phyloP scores from a whole-genome alignment of 2,329 filamentous ascomycete species.

The Neonectria hederae region DNA sequence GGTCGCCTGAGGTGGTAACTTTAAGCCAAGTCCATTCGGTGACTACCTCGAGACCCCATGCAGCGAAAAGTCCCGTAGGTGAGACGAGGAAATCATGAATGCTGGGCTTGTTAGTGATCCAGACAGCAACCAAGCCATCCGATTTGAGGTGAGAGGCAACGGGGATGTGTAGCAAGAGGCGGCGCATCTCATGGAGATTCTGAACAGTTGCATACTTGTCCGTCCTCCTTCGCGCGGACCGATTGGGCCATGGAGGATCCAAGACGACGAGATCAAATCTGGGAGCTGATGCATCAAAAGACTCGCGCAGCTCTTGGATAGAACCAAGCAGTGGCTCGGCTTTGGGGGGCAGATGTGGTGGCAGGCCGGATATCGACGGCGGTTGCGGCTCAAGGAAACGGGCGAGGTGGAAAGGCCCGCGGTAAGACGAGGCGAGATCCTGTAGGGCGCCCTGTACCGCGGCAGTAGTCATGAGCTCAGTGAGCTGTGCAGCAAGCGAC shows the following conservation, averaged over 20 bases:
- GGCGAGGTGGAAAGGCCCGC: constrained; percentile 59
- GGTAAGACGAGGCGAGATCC: constrained; percentile 45
- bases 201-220: constrained; percentile 59
- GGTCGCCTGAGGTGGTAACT: constrained; percentile 70
- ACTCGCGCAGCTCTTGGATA: constrained; percentile 52
- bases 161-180: constrained; percentile 64
- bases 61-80: constrained; percentile 66
- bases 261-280: constrained; percentile 75
- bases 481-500: constrained; percentile 59
- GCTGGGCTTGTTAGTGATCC: constrained; percentile 79
- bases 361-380: constrained; percentile 18
- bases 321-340: constrained; percentile 60
- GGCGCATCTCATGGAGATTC: constrained; percentile 56
- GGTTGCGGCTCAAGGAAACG: constrained; percentile 43
- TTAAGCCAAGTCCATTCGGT: constrained; percentile 86
- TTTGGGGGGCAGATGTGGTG: constrained; percentile 51
- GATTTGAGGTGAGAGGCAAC: constrained; percentile 62
- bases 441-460: constrained; percentile 56
- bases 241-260: constrained; percentile 85
- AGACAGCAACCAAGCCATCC: constrained; percentile 72
- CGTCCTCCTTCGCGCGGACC: constrained; percentile 71
- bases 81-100: constrained; percentile 64
- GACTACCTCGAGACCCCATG: constrained; percentile 71
- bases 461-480: constrained; percentile 63
- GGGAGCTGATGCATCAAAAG: constrained; percentile 56